Evolutionary conservation across 495 filamentous ascomycete species (phyloP).

Genomic region (Copromyces sp.): DNA sequence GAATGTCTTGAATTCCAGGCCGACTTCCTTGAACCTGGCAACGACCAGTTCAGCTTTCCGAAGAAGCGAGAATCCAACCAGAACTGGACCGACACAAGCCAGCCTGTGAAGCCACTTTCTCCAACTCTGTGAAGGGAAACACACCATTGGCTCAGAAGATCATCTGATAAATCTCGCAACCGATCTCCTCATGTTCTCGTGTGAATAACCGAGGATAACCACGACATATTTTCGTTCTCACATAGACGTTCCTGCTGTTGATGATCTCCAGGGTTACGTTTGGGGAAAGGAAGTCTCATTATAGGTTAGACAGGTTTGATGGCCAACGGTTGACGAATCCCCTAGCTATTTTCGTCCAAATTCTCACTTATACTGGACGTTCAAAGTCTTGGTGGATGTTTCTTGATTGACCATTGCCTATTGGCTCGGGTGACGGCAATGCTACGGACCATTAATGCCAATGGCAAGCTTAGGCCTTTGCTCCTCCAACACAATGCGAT

Average conservation of each 20-base stretch:
- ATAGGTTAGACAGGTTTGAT: neutral
- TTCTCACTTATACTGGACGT: neutral
- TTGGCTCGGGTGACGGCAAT: neutral
- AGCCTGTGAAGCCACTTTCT: neutral
- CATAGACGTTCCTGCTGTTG: neutral
- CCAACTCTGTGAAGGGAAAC: neutral
- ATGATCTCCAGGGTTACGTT: neutral
- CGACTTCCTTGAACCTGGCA: neutral
- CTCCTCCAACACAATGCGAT: neutral
- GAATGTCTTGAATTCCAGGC: neutral
- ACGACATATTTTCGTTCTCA: neutral
- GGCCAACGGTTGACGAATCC: neutral
- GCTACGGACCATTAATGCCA: neutral
- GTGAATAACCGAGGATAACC: neutral
- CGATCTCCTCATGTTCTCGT: neutral
- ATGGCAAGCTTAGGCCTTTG: neutral
- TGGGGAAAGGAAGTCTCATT: neutral
- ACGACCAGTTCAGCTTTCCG: neutral
- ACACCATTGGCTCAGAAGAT: neutral
- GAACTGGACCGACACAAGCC: neutral
- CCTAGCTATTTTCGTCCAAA: neutral
- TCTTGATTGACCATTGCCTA: neutral
- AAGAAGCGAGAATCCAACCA: neutral
- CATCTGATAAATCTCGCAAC: neutral
- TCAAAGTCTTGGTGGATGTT: neutral